A percentile compares a stretch with the other conserved stretches of the same genome.
These are phyloP conservation scores for Pulchroboletus neoregius DNA, from an alignment of 1,284 basidiomycete genomes.

Conservation along the genomic window DNA sequence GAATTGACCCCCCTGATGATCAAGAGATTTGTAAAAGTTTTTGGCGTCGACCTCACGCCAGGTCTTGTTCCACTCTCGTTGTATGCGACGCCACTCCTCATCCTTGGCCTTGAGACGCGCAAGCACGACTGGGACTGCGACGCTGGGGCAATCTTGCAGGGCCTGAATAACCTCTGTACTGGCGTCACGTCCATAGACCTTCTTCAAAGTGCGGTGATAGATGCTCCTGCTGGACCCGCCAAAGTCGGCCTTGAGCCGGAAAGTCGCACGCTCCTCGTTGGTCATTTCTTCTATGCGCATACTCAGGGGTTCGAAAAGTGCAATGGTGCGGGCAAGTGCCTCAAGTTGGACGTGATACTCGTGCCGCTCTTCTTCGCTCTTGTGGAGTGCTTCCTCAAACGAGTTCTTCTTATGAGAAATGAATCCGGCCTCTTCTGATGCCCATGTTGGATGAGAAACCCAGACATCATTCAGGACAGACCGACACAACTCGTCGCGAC, in stretches of 20 bases:
- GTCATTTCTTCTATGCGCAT: constrained; percentile 88
- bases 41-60: constrained; percentile 97
- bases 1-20: constrained; percentile 94
- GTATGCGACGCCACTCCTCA: constrained; percentile 94
- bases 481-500: constrained; percentile 92
- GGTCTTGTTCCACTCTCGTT: constrained; percentile 95
- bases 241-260: constrained; percentile 85
- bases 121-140: constrained; percentile 91
- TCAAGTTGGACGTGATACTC: constrained; percentile 98
- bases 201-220: constrained; percentile 93
- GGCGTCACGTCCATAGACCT: constrained; percentile 86
- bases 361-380: constrained; percentile 96
- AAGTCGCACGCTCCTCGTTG: constrained; percentile 79
- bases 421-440: constrained; percentile 93
- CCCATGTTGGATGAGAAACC: constrained; percentile 98
- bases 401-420: constrained; percentile 96
- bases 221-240: constrained; percentile 86
- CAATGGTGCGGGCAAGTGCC: constrained; percentile 88
- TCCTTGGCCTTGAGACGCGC: constrained; percentile 90
- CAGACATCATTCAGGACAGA: constrained; percentile 96
- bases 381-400: constrained; percentile 95
- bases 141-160: constrained; percentile 88
- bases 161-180: constrained; percentile 86
- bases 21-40: constrained; percentile 97
- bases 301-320: constrained; percentile 87